Base-by-base conservation (phyloP, 495 filamentous ascomycete species). In the Pyronema domesticum region DNA sequence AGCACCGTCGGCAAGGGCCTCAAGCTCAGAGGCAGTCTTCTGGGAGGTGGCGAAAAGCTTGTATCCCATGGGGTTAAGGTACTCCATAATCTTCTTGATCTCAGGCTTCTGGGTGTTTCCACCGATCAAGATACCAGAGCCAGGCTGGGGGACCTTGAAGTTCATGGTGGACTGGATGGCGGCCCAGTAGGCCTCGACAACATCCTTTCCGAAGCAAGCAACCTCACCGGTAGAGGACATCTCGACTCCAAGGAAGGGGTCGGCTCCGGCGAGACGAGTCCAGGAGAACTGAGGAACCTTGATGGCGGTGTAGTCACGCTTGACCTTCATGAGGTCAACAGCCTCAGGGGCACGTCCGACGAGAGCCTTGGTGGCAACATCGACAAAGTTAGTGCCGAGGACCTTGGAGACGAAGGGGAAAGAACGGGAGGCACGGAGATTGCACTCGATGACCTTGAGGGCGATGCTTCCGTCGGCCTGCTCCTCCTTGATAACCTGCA, bases 381-480 rank as follows among this genome's bases (percentile, higher is more conserved):
- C 89, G 58, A 96, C 89, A 76, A 98, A 95, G 76, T 98, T 95
- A 58, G 80, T 85, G 55, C 91, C 91, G 48, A 98, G 77, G 30
- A 95, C 91, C 73, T 98, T 96, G 76, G 81, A 87, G 65, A 87
- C 85, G 68, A 96, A 96, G 62, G 91, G 91, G 80, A 96, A 95
- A 2, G 89, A 95, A 39, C 89, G 87, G 46, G 89, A 96, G 43
- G 91, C 91, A 61, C 89, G 91, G 58, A 96, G 82, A 68, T 96
- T 96, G 75, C 89, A 96, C 72, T 96, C 89, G 59, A 96, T 96
- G 61, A 95, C 89, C 74, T 96, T 96, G 47, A 96, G 77, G 49
- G 83, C 78, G 59, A 84, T 77, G 30, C 78, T 81, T 47, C 80
- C 81, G 54, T 82, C 80, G 14, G 76, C 74, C 57, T 82, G 71